phyloP scores from a whole-genome alignment of 768 basidiomycete species.

The Rhodotorula kratochvilovae region DNA sequence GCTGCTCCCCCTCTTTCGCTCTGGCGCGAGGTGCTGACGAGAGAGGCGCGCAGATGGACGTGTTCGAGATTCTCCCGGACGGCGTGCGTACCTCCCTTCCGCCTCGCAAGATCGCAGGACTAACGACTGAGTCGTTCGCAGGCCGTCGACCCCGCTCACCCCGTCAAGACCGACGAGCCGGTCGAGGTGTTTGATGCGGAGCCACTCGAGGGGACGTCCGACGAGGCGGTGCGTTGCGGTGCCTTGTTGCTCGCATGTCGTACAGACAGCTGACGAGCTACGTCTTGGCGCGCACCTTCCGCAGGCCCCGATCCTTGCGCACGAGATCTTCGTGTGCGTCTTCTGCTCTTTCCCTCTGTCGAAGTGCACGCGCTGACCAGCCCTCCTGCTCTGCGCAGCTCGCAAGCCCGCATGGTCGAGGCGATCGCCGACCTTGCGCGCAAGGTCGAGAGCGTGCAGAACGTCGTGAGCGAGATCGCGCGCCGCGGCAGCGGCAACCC shows the following conservation, averaged over 20 bases:
- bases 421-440: conserved; percentile 42
- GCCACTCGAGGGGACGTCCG: conserved; percentile 7
- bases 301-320: conserved; percentile 32
- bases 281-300: not conserved
- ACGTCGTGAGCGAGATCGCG: not conserved
- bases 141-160: not conserved
- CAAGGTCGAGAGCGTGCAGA: conserved; percentile 33
- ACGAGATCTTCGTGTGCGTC: conserved; percentile 39
- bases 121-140: not conserved
- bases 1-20: not conserved
- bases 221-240: not conserved
- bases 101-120: not conserved
- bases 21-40: not conserved
- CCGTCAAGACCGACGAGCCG: not conserved
- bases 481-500: not conserved
- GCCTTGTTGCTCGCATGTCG: not conserved
- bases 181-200: not conserved
- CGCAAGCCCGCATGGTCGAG: conserved; percentile 40
- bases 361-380: not conserved
- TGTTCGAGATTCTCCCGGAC: conserved; percentile 19
- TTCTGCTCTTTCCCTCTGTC: not conserved
- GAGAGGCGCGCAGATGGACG: conserved; percentile 20
- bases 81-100: not conserved
- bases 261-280: not conserved
- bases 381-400: not conserved